These are phyloP conservation scores for Amylostereum areolatum DNA, from an alignment of 1,284 basidiomycete genomes.

Conservation along the genomic window DNA sequence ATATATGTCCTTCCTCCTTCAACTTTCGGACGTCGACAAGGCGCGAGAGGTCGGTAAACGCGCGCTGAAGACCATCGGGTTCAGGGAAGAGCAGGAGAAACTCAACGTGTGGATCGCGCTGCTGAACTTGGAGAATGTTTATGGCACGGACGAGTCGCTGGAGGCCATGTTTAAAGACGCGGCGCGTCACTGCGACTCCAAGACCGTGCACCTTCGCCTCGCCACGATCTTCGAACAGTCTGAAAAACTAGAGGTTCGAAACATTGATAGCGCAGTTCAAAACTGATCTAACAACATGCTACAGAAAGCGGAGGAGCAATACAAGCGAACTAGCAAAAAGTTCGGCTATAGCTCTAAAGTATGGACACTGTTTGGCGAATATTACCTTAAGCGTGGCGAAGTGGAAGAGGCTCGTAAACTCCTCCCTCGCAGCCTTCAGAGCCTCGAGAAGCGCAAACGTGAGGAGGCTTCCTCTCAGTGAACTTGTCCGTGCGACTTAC, in stretches of 20 bases:
- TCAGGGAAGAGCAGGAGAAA: constrained; percentile 95
- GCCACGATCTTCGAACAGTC: constrained; percentile 82
- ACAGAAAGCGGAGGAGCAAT: constrained; percentile 85
- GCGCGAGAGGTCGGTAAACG: constrained; percentile 84
- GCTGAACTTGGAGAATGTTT: constrained; percentile 92
- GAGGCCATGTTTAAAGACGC: constrained; percentile 89
- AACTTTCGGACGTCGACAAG: constrained; percentile 92
- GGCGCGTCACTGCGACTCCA: constrained; percentile 85
- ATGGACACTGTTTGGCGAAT: constrained; percentile 87
- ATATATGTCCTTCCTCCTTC: constrained; percentile 98
- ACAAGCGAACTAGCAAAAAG: constrained; percentile 83
- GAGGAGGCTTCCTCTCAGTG: constrained; percentile 21
- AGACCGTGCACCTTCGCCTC: constrained; percentile 82
- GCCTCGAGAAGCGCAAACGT: constrained; percentile 95
- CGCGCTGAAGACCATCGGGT: constrained; percentile 86
- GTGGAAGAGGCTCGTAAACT: constrained; percentile 81
- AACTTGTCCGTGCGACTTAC: neutral
- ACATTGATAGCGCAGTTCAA: too few relatives aligned
- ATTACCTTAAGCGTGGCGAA: constrained; percentile 67
- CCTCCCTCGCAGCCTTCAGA: constrained; percentile 86
- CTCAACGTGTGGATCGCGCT: constrained; percentile 98
- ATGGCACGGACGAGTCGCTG: constrained; percentile 80
- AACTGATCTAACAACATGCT: neutral
- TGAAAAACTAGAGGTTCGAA: constrained; percentile 70
- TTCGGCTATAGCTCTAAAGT: constrained; percentile 88